These are phyloP conservation scores for Pistacia integerrima DNA, from an alignment of 345 rosid species.

Conservation along the genomic window DNA sequence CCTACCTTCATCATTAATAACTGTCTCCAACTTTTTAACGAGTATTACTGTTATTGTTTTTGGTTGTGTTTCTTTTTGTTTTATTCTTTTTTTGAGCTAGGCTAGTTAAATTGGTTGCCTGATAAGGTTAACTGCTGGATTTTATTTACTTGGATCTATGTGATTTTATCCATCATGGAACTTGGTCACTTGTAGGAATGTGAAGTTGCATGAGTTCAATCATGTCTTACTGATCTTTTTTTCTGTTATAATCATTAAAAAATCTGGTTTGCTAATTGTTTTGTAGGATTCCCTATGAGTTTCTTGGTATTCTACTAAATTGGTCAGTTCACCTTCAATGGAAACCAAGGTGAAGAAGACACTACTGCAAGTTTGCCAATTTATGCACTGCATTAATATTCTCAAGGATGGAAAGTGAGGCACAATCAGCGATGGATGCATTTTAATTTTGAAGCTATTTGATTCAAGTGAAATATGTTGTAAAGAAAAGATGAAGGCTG, in stretches of 20 bases:
- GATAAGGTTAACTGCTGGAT: neutral
- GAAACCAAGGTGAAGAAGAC: neutral
- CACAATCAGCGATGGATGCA: neutral
- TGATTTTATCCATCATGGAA: neutral
- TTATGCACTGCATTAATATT: neutral
- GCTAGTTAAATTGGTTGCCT: too few species aligned
- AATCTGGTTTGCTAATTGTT: slow-evolving; percentile 9
- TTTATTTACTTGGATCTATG: neutral
- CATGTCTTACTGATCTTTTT: neutral
- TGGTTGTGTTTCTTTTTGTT: neutral
- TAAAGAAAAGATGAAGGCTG: neutral
- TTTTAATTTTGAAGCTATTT: neutral
- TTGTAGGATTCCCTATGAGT: neutral
- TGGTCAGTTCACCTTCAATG: neutral
- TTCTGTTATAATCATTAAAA: neutral
- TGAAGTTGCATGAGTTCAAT: neutral
- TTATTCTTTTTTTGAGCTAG: neutral
- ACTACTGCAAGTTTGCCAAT: neutral
- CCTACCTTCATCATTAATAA: neutral
- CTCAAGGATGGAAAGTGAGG: neutral
- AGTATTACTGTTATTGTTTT: neutral
- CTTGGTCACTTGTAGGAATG: neutral
- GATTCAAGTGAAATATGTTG: neutral
- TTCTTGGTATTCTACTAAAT: neutral
- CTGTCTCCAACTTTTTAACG: neutral